These are phyloP conservation scores for Paramecium bursaria DNA, from an alignment of 73 alveolate genomes.

Conservation along the genomic window DNA sequence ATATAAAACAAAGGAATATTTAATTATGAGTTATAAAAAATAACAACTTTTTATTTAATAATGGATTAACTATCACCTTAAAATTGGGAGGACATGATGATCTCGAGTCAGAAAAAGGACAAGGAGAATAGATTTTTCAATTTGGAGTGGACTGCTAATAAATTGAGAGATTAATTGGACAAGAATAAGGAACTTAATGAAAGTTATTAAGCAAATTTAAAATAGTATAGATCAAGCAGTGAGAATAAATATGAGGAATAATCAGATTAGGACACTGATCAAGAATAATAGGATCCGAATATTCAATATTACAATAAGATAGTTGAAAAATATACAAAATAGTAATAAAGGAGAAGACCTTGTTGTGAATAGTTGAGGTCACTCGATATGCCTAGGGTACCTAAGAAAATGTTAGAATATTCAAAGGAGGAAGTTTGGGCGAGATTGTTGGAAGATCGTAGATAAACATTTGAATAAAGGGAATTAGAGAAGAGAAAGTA, in stretches of 20 bases:
- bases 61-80: slow-evolving; percentile 53
- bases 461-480: slow-evolving; percentile 28
- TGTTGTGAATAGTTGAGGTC: slow-evolving; percentile 13
- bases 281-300: background rate
- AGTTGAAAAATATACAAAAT: background rate
- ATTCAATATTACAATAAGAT: background rate
- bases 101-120: slow-evolving; percentile 32
- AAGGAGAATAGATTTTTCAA: background rate
- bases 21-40: no score
- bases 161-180: slow-evolving; percentile 18
- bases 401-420: slow-evolving; percentile 2
- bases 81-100: slow-evolving; percentile 45
- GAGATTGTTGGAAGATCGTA: slow-evolving; percentile 31
- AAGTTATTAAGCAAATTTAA: background rate
- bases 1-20: no score
- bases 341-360: background rate
- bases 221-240: background rate
- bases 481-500: slow-evolving; percentile 42
- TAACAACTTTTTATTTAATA: no score
- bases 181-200: slow-evolving; percentile 46
- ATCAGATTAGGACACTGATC: background rate
- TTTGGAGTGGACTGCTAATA: slow-evolving; percentile 35
- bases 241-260: background rate
- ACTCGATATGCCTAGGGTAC: slow-evolving; percentile 20
- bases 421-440: slow-evolving; percentile 61